phyloP scores from a whole-genome alignment of 805 yeast species.

The Wickerhamomyces sydowiorum region DNA sequence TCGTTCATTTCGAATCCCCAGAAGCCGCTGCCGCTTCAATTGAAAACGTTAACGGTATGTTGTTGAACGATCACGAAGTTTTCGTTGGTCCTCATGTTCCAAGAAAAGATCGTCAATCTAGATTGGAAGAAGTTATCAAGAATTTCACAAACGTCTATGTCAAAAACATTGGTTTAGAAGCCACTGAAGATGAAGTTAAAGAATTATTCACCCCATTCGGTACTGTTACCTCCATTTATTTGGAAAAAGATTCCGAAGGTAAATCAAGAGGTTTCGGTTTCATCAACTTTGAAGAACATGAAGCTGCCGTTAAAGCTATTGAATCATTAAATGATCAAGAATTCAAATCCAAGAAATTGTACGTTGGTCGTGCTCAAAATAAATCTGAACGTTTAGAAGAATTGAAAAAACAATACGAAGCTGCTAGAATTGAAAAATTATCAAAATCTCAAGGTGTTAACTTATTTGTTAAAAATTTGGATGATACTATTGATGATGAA shows the following conservation, averaged over 20 bases:
- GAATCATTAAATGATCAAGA: slow-evolving; percentile 88
- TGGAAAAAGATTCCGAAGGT: slow-evolving; percentile 74
- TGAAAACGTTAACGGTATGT: slow-evolving; percentile 97
- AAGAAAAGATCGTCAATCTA: slow-evolving; percentile 90
- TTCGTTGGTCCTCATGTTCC: slow-evolving; percentile 92
- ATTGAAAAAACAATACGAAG: slow-evolving; percentile 91
- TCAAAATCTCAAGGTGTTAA: slow-evolving; percentile 96
- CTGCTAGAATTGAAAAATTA: slow-evolving; percentile 83
- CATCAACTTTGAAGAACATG: slow-evolving; percentile 85
- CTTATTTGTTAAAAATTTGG: slow-evolving; percentile 94
- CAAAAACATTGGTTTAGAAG: slow-evolving; percentile 77
- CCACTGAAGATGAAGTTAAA: slow-evolving; percentile 64
- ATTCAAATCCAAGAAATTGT: slow-evolving; percentile 76
- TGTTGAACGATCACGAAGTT: slow-evolving; percentile 92
- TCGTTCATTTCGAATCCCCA: slow-evolving; percentile 91
- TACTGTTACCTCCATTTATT: slow-evolving; percentile 75
- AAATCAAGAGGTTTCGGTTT: slow-evolving; percentile 95
- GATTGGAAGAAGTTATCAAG: slow-evolving; percentile 83
- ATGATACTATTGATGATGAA: slow-evolving; percentile 88
- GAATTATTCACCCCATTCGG: slow-evolving; percentile 73
- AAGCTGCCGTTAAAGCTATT: slow-evolving; percentile 84
- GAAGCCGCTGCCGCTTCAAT: slow-evolving; percentile 94
- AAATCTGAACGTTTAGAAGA: slow-evolving; percentile 96
- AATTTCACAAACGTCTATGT: slow-evolving; percentile 94
- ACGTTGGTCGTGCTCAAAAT: slow-evolving; percentile 99